Evolutionary conservation across 2,329 filamentous ascomycete species (phyloP), one percentile per base, ranked within the genome.

Genomic region (Xylaria sp.): DNA sequence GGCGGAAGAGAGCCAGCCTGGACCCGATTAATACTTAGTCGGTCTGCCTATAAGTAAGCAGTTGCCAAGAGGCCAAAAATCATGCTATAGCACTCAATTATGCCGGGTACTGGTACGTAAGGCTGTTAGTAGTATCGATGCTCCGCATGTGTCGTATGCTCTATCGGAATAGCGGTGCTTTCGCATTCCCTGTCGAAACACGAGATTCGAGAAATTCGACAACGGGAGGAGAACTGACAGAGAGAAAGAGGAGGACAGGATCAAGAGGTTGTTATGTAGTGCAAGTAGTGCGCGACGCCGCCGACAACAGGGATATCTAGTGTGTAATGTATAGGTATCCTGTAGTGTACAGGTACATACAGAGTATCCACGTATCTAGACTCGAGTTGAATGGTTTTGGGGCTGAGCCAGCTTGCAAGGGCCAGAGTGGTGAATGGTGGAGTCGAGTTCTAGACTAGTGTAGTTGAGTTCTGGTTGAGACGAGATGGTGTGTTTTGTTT

Each of bases 331-430:
- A 3, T 2, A 27, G 21, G 25, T 29, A n/a, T n/a, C n/a, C n/a
- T n/a, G n/a, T n/a, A n/a, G n/a, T n/a, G 58, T 51, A 16, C 48
- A 18, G 18, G 25, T 23, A 50, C 59, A 21, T 29, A 27, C 47
- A 50, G 44, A 59, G 35, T 50, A 54, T 16, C 50, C 44, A 48
- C 44, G 13, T 44, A 29, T n/a, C 16, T 50, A 60, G 27, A 27
- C 12, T 48, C 47, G 4, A 21, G 32, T 66, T 44, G 1, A 27
- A 54, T 64, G 60, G 25, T 47, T 18, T 55, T 60, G 32, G 65
- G 65, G 65, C 65, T 68, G 65, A 68, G 65, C 54, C 48, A 59
- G 47, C n/a, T 23, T 40, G 37, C 60, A 54, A 47, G 54, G 60
- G 13, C 58, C 37, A 51, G 51, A 58, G 21, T 16, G 13, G 5